Evolutionary conservation across 306 rosid genomes (phyloP).

Genomic region (Rosa lucieae): DNA sequence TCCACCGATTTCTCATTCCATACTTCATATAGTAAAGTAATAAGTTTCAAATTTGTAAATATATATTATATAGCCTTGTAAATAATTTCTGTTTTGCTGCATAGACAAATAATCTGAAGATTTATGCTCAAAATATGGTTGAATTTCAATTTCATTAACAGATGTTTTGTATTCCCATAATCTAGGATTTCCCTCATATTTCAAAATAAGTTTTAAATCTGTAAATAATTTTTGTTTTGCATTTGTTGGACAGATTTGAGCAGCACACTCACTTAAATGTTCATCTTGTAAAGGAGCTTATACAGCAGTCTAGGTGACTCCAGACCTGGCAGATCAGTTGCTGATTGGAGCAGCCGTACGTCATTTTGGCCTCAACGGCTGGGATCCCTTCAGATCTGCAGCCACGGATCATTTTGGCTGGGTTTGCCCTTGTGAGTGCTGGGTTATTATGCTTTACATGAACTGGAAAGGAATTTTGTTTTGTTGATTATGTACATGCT

Average conservation of each 20-base stretch:
- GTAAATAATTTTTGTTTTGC: not conserved
- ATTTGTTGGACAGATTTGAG: conserved; percentile 97
- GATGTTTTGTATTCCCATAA: not conserved
- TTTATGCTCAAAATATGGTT: not conserved
- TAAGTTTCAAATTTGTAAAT: not conserved
- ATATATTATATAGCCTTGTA: not conserved
- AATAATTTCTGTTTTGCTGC: not conserved
- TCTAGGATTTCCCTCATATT: conserved; percentile 7
- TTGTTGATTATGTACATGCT: conserved; percentile 81
- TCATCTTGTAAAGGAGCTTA: conserved; percentile 82
- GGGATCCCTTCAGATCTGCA: conserved; percentile 74
- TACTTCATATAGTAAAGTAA: not conserved
- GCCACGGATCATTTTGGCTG: conserved; percentile 57
- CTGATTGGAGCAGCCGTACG: conserved; percentile 53
- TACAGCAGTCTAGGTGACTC: conserved; percentile 34
- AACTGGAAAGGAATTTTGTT: conserved; percentile 68
- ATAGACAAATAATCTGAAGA: not conserved
- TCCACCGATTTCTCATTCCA: not conserved
- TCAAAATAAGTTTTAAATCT: not conserved
- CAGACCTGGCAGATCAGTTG: conserved; percentile 55
- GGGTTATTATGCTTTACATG: conserved; percentile 44
- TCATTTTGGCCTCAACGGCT: conserved; percentile 56
- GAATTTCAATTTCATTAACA: not conserved
- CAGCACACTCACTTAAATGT: conserved; percentile 69
- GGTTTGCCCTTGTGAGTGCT: conserved; percentile 54